Conservation (phyloP, 2,329 filamentous ascomycete species). For the Cercospora citrullina region DNA sequence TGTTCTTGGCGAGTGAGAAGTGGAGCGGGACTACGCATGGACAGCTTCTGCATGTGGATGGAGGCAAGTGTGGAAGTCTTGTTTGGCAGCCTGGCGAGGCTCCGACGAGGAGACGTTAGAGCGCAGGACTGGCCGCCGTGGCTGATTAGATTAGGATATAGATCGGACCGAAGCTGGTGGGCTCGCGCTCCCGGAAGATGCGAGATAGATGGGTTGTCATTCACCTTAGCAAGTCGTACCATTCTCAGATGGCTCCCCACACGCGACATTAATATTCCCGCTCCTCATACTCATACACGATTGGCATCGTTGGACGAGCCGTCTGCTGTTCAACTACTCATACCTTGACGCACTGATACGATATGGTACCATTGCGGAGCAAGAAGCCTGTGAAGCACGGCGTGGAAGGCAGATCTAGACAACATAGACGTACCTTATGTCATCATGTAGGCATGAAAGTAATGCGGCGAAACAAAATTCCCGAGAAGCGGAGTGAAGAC, state of each 20-base stretch:
- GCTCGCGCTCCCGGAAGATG: background rate
- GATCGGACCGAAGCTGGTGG: background rate
- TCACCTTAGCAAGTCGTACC: background rate
- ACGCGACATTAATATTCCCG: background rate
- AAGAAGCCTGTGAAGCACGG: too few relatives aligned
- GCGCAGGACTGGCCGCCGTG: background rate
- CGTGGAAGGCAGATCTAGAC: too few relatives aligned
- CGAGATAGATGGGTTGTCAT: background rate
- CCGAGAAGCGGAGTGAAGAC: too few relatives aligned
- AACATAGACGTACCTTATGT: too few relatives aligned
- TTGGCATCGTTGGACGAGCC: too few relatives aligned
- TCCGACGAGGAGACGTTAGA: background rate
- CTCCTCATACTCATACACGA: too few relatives aligned
- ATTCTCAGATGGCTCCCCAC: background rate
- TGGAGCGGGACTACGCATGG: slow-evolving; percentile 49
- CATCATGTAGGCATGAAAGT: too few relatives aligned
- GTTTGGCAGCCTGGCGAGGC: slow-evolving; percentile 25
- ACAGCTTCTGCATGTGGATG: slow-evolving; percentile 49
- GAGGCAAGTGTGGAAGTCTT: slow-evolving; percentile 45
- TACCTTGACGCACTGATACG: too few relatives aligned
- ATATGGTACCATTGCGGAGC: too few relatives aligned
- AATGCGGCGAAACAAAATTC: too few relatives aligned
- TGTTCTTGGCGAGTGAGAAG: slow-evolving; percentile 51
- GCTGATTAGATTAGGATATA: background rate
- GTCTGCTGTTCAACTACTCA: too few relatives aligned